phyloP scores from a whole-genome alignment of 441 rosid genomes.

The Erodium texanum region DNA sequence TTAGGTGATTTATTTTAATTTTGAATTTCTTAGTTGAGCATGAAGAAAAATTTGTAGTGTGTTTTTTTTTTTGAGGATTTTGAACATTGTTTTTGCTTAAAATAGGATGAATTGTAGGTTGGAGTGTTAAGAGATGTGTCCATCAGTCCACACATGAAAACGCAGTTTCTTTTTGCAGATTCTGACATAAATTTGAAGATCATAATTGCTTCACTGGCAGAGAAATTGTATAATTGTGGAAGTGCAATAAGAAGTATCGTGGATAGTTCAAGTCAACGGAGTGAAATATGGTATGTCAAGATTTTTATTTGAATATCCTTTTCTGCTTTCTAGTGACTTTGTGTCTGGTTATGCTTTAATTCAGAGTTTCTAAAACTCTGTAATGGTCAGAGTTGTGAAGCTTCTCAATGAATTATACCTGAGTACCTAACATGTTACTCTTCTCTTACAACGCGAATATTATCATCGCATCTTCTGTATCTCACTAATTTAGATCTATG shows the following conservation, averaged over 20 bases:
- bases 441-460: background rate
- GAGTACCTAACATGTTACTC: background rate
- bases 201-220: constrained; percentile 3
- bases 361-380: background rate
- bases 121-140: background rate
- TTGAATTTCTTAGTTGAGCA: background rate
- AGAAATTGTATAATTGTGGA: constrained; percentile 8
- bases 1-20: background rate
- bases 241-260: constrained; percentile 10
- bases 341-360: background rate
- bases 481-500: no score
- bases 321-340: background rate
- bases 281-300: constrained; percentile 23
- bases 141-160: background rate
- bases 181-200: background rate
- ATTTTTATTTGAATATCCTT: constrained; percentile 8
- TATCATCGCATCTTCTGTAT: background rate
- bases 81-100: background rate
- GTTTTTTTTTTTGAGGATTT: background rate
- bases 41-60: background rate
- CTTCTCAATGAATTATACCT: background rate
- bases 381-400: constrained; percentile 10
- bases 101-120: background rate
- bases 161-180: constrained; percentile 5
- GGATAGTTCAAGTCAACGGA: constrained; percentile 10